Conservation (phyloP, 2,329 filamentous ascomycete genomes). For the Pseudocercospora cruenta region DNA sequence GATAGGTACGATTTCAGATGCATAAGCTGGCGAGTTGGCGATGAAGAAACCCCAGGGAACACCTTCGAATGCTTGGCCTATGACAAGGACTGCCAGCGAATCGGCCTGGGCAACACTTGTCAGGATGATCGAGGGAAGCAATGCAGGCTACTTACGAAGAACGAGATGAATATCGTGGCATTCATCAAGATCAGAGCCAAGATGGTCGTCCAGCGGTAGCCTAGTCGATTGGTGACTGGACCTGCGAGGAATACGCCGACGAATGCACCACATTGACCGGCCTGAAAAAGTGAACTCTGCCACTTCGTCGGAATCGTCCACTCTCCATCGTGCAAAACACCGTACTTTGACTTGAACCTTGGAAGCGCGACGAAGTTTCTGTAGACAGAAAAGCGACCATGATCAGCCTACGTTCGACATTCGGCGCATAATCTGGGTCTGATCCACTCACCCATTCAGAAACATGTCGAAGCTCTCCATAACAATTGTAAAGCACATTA, state of each 20-base stretch:
- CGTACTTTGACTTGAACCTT: slow-evolving; percentile 52
- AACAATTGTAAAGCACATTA: slow-evolving; percentile 56
- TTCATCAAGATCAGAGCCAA: slow-evolving; percentile 58
- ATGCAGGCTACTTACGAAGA: slow-evolving; percentile 45
- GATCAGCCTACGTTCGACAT: neutral
- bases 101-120: slow-evolving; percentile 36
- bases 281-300: slow-evolving; percentile 60
- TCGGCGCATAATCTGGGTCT: slow-evolving; percentile 45
- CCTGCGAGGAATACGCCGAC: slow-evolving; percentile 62
- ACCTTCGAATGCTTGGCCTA: slow-evolving; percentile 61
- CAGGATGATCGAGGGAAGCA: neutral
- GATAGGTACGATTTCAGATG: slow-evolving; percentile 61
- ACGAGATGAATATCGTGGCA: slow-evolving; percentile 60
- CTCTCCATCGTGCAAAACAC: slow-evolving; percentile 38
- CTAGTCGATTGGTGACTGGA: slow-evolving; percentile 59
- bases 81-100: slow-evolving; percentile 50
- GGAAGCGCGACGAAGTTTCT: slow-evolving; percentile 57
- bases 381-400: neutral
- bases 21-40: slow-evolving; percentile 64
- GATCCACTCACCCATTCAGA: slow-evolving; percentile 46
- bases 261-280: slow-evolving; percentile 60
- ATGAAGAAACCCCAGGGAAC: slow-evolving; percentile 67
- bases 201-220: slow-evolving; percentile 62
- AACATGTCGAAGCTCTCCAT: slow-evolving; percentile 31
- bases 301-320: slow-evolving; percentile 55